A percentile compares a stretch with the other conserved stretches of the same genome.
Evolutionary conservation across 495 filamentous ascomycete genomes (phyloP).

Genomic region (Penicillium waksmanii): DNA sequence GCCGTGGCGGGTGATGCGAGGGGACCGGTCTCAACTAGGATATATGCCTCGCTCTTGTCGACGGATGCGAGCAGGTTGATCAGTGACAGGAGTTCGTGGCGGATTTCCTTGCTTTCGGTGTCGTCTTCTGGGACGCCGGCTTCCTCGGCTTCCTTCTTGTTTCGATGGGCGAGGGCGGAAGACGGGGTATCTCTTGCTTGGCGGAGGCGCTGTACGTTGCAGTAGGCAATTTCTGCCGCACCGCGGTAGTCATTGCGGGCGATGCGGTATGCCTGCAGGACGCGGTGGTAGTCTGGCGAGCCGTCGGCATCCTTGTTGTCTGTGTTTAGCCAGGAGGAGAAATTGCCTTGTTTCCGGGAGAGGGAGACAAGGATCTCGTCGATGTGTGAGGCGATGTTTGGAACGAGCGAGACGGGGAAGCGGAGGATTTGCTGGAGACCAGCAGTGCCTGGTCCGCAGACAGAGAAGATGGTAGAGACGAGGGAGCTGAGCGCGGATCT

Average conservation of each 20-base stretch:
- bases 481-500: constrained; percentile 65
- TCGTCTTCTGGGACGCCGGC: constrained; percentile 58
- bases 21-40: constrained; percentile 55
- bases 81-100: constrained; percentile 73
- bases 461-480: constrained; percentile 70
- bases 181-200: constrained; percentile 52
- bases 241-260: constrained; percentile 84
- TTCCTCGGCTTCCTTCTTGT: constrained; percentile 47
- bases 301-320: constrained; percentile 34
- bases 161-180: constrained; percentile 44
- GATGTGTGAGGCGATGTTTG: constrained; percentile 72
- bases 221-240: constrained; percentile 76
- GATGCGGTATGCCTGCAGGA: constrained; percentile 88
- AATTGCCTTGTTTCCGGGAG: constrained; percentile 41
- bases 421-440: constrained; percentile 65
- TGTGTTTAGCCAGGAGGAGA: constrained; percentile 39
- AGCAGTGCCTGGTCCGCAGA: constrained; percentile 57
- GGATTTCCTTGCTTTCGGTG: constrained; percentile 56
- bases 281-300: constrained; percentile 66
- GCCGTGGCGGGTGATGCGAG: constrained; percentile 13
- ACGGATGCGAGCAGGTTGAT: constrained; percentile 90
- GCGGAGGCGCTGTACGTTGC: constrained; percentile 61
- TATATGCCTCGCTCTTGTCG: constrained; percentile 76
- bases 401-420: constrained; percentile 65
- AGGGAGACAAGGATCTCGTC: constrained; percentile 73